Evolutionary conservation across 2,329 filamentous ascomycete species (phyloP), one percentile per base, ranked within the genome.

Genomic region (Cladosporium sp.): DNA sequence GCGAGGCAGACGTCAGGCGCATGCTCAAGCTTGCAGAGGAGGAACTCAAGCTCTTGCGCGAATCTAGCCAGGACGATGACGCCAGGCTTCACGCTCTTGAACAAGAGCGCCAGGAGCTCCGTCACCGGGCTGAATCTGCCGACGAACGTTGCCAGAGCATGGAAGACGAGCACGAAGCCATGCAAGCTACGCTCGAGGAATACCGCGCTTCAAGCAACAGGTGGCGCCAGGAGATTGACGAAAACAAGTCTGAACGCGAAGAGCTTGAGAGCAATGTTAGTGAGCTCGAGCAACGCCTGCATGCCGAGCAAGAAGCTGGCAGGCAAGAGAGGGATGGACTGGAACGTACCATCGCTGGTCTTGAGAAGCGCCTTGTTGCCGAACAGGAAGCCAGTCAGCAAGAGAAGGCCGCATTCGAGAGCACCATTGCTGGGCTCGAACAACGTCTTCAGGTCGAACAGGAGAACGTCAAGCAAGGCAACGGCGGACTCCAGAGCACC

Each of bases 271-370:
- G 15, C 29, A 51, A 33, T 36, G 80, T 94, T 50, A 80, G 84
- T 53, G 84, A 83, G 18, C 76, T 95, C 47, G 82, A 84, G 55
- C 91, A 95, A 71, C 92, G 89, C 61, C 83, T 91, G 62, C 82
- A 85, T 55, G 80, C 93, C 52, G 84, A 91, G 51, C 88, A 95
- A 64, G 83, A 78, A 25, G 60, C 61, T 9, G 55, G 57, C 7
- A 53, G 38, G 16, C 49, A 52, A 53, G 90, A 94, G 80, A 85
- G 89, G 57, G 76, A 76, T 65, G 94, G 92, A 69, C 86, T 96
- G 61, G 82, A 92, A 59, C 82, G 82, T 52, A 42, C 41, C 35
- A 80, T 94, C 51, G 81, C 84, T 54, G 84, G 83, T 15, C 76
- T 95, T 49, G 81, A 83, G 55, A 79, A 79, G 40, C 89, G 95